Conservation (phyloP, 2,329 filamentous ascomycete genomes). For the Parascedosporium putredinis region DNA sequence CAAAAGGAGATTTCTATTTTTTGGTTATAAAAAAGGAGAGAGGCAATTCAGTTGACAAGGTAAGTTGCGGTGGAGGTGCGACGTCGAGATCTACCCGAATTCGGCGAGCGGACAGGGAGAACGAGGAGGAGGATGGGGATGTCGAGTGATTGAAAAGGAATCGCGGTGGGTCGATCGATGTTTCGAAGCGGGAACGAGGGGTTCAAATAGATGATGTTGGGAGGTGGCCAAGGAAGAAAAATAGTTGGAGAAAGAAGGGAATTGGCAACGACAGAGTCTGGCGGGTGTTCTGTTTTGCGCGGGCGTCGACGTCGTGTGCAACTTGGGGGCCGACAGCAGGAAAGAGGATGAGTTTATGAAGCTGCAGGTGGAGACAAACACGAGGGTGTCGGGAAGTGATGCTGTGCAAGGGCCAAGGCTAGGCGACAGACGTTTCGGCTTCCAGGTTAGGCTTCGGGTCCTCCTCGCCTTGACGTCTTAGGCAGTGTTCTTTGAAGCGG, state of each 20-base stretch:
- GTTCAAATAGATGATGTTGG: neutral
- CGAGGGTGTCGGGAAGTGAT: neutral
- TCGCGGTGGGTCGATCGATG: neutral
- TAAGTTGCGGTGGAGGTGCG: neutral
- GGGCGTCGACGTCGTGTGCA: no score
- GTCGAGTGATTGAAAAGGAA: neutral
- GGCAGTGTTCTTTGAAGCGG: no score
- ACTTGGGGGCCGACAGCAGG: no score
- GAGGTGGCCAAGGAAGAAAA: neutral
- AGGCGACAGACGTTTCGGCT: neutral
- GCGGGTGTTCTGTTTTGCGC: no score
- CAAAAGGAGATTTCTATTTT: no score
- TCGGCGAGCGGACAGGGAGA: neutral
- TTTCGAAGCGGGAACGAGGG: neutral
- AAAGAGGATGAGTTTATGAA: no score
- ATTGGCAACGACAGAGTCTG: no score
- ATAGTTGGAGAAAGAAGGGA: neutral
- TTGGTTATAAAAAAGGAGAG: no score
- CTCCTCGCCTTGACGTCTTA: neutral
- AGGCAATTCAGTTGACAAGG: neutral
- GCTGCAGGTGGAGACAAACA: neutral
- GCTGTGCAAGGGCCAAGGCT: slow-evolving; percentile 1
- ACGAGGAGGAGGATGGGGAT: neutral
- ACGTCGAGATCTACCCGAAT: neutral
- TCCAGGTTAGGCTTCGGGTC: neutral